Conservation (phyloP, 2,329 filamentous ascomycete genomes). For the Trichoderma sp. region DNA sequence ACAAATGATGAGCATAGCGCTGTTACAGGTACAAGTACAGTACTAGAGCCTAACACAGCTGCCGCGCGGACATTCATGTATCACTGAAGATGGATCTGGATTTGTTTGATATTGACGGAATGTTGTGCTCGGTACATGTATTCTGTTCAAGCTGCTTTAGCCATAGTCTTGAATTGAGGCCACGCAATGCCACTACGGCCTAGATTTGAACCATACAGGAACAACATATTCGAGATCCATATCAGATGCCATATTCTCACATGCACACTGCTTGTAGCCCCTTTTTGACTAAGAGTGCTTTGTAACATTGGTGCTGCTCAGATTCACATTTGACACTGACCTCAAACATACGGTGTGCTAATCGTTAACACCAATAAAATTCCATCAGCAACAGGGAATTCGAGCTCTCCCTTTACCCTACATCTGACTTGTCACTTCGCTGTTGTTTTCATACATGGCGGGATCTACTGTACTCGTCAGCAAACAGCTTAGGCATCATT, state of each 20-base stretch:
- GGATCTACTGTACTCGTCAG: not conserved
- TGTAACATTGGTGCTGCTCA: not conserved
- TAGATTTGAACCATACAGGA: not conserved
- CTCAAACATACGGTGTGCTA: not conserved
- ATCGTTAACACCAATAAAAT: not conserved
- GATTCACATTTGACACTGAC: not conserved
- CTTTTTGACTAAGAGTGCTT: not conserved
- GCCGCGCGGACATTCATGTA: not conserved
- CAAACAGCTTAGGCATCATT: not conserved
- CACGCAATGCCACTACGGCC: not conserved
- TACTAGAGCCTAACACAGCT: not conserved
- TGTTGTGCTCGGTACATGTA: not conserved
- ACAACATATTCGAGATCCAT: not conserved
- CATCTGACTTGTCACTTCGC: not conserved
- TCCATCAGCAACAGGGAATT: not conserved
- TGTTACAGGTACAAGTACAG: not conserved
- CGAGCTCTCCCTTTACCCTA: not conserved
- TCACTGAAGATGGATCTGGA: not conserved
- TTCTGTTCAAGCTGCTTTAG: not conserved
- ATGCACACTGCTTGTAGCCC: not conserved
- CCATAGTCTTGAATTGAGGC: not conserved
- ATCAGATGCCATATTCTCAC: not conserved
- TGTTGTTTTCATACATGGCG: not conserved
- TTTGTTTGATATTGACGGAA: not conserved
- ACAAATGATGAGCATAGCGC: not conserved